Base-by-base conservation (phyloP, 768 basidiomycete genomes). In the Amanita muscaria region DNA sequence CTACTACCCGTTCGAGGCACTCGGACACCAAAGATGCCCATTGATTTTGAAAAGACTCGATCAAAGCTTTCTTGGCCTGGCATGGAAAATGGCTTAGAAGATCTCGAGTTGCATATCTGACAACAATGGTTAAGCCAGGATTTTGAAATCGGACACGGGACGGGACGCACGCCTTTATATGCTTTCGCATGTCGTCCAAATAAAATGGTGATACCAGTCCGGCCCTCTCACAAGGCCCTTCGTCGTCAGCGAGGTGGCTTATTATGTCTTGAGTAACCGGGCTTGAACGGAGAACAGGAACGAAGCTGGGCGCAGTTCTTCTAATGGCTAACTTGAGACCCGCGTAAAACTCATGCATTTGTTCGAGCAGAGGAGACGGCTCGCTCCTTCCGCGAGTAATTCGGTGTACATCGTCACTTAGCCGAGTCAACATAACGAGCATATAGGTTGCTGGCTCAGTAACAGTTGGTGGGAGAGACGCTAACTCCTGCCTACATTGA, bases 401-500 rank as follows among this genome's bases (percentile, higher is more conserved):
- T 11, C 48, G 52, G 19, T 56, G 51, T 5, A 70, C 49, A 5
- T 59, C 53, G 5, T 54, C 53, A 45, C 57, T 59, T 40, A 70
- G 65, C 5, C 45, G 44, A 5, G 63, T 66, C 29, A 71, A 43
- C 0, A 69, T 51, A 7, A 52, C 58, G 5, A 69, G 50, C 50
- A 68, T 59, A 46, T 64, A 61, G 3, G 62, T 62, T 3, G 64
- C 57, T 4, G 70, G 66, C 10, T 70, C 68, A 64, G 60, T 0
- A 68, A 70, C 40, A 67, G 70, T 12, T 6, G 27, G 27, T 64
- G 64, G 0, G 68, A 70, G 37, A 69, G 68, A 40, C 64, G 72
- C 43, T 70, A 73, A 7, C 19, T 40, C 14, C 39, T 22, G 24
- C n/a, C 21, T 22, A 18, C 73, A 61, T 42, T 68, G 65, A 25